phyloP scores from a whole-genome alignment of 2,329 filamentous ascomycete species.

The Fusarium equiseti region DNA sequence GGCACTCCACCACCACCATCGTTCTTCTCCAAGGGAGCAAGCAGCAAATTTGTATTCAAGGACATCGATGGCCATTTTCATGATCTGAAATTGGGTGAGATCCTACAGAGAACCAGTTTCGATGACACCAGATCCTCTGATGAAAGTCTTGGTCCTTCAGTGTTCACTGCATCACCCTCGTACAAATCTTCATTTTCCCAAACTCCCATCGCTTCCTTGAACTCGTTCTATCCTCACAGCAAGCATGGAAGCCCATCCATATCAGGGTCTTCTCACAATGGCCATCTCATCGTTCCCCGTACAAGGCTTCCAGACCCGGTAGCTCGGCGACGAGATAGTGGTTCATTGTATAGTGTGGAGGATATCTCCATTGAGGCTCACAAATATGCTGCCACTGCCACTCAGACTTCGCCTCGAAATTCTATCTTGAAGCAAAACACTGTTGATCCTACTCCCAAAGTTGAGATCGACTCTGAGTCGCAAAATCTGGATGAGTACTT shows the following conservation, averaged over 20 bases:
- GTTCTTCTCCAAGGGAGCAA: slow-evolving; percentile 6
- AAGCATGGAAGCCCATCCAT: slow-evolving; percentile 1
- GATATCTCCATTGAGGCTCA: not conserved
- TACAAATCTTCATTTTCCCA: slow-evolving; percentile 35
- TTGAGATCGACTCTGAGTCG: slow-evolving; percentile 28
- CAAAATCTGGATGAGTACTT: slow-evolving; percentile 32
- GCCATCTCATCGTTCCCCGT: slow-evolving; percentile 2
- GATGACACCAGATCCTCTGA: slow-evolving; percentile 19
- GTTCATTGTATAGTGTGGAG: not conserved
- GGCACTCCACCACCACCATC: slow-evolving; percentile 6
- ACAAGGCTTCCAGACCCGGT: slow-evolving; percentile 14
- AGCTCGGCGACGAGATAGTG: slow-evolving; percentile 16
- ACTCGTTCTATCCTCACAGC: slow-evolving; percentile 4
- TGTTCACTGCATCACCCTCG: slow-evolving; percentile 20
- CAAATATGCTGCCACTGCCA: slow-evolving; percentile 10
- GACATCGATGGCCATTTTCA: not conserved
- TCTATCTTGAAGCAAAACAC: not conserved
- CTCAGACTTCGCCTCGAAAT: slow-evolving; percentile 18
- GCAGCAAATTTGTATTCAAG: slow-evolving; percentile 8
- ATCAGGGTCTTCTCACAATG: not conserved
- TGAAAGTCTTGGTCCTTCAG: slow-evolving; percentile 17
- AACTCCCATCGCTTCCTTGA: slow-evolving; percentile 18
- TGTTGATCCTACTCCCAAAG: not conserved
- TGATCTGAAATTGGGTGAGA: not conserved
- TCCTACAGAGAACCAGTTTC: slow-evolving; percentile 3